Base-by-base conservation (phyloP, 352 stramenopile species). In the Phytophthora cryptogea region DNA sequence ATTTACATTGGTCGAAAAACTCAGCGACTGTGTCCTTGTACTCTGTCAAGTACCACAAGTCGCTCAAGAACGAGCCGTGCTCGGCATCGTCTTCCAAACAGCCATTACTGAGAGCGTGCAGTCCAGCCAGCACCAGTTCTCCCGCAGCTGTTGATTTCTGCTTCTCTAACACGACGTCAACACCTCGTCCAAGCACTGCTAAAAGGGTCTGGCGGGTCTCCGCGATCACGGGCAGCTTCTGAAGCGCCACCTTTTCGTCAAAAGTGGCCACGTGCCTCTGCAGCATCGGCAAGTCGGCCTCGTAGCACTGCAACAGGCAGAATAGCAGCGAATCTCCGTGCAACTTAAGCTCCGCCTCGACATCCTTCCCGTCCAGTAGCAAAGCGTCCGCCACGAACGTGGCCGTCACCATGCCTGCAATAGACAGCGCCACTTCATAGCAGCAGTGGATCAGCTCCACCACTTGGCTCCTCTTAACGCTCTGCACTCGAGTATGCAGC, bases 31-130 rank as follows among this genome's bases (percentile, higher is more conserved):
- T 90, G 8, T 78, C 54, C 67, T 93, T 86, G 56, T 87, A 88
- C 26, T 68, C 65, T 30, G 70, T 86, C 13, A 90, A 55, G 50
- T 79, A 63, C 80, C 80, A 91, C 20, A 92, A 50, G 58, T 94
- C 85, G 33, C 80, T 90, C 42, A 94, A 28, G 33, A 79, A 86
- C 54, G 83, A 89, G 11, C 83, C 85, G 31, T 82, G 71, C 51
- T 94, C 83, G 0, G 66, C 59, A 2, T 72, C 62, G 3, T 87
- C 60, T 4, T 83, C 68, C 31, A 80, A 54, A 7, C 69, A 80
- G 42, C 78, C 75, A 55, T 88, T 79, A 17, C 78, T 86, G 5
- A 92, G 50, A 46, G 72, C 63, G 52, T 94, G 79, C 5, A 94
- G 52, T 30, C 85, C 77, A 30, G 72, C 74, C 35, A 92, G 48